Conservation (phyloP, 228 moss, liverwort and hornwort genomes). For the Sphagnum magellanicum region DNA sequence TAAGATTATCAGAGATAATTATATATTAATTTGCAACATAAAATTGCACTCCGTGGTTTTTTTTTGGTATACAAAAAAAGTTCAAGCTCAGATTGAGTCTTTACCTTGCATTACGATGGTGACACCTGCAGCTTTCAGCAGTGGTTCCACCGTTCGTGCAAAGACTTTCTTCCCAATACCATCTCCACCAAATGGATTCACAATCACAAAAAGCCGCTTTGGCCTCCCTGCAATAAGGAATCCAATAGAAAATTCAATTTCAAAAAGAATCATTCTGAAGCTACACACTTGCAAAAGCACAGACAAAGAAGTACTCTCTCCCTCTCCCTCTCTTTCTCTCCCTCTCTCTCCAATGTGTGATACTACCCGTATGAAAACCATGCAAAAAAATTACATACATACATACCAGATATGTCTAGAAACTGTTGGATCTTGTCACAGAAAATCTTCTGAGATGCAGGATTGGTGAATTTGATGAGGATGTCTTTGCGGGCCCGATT, state of each 20-base stretch:
- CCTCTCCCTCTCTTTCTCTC: constrained; percentile 1
- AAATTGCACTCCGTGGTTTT: background rate
- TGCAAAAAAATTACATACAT: background rate
- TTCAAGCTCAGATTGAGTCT: background rate
- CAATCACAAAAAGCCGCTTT: constrained; percentile 67
- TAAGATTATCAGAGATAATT: background rate
- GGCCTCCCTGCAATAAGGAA: constrained; percentile 60
- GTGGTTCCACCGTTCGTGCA: constrained; percentile 54
- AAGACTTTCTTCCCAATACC: constrained; percentile 47
- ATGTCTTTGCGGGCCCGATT: constrained; percentile 41
- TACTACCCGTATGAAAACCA: background rate
- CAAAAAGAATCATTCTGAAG: background rate
- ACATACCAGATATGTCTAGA: constrained; percentile 60
- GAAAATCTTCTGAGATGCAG: constrained; percentile 20
- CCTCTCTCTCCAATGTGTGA: background rate
- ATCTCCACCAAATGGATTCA: constrained; percentile 84
- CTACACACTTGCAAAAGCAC: background rate
- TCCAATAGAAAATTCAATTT: background rate
- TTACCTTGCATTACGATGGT: constrained; percentile 53
- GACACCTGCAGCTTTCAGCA: constrained; percentile 62
- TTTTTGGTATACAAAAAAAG: background rate
- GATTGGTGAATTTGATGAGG: constrained; percentile 42
- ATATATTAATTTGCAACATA: no score
- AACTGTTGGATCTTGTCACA: constrained; percentile 41
- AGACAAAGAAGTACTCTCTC: no score